Evolutionary conservation across 345 rosid species (phyloP).

Genomic region (Salix exigua): DNA sequence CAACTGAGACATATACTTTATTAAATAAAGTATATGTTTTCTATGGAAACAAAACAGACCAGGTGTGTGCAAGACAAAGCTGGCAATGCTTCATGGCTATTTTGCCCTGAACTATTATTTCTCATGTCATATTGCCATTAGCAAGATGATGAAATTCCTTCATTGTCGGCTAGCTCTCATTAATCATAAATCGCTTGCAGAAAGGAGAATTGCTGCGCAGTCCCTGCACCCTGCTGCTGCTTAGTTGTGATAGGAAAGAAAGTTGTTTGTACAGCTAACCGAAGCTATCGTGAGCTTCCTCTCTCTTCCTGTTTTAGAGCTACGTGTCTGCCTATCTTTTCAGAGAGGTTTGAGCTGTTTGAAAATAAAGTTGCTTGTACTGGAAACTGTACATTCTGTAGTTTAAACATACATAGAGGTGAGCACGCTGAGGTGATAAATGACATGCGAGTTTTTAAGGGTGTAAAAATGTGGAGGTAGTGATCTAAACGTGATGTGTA

Average conservation of each 20-base stretch:
- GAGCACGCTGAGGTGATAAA: constrained; percentile 31
- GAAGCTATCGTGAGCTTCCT: constrained; percentile 42
- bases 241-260: constrained; percentile 24
- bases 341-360: constrained; percentile 32
- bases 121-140: background rate
- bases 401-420: constrained; percentile 44
- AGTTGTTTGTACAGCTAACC: constrained; percentile 56
- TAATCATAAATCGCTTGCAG: constrained; percentile 32
- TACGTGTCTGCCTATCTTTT: constrained; percentile 30
- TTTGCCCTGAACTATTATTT: background rate
- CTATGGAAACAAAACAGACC: background rate
- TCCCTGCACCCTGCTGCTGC: constrained; percentile 36
- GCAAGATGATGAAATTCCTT: background rate
- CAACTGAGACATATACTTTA: background rate
- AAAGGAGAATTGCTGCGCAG: constrained; percentile 42
- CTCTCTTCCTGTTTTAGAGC: constrained; percentile 24
- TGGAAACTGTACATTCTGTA: constrained; percentile 42
- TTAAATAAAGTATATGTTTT: background rate
- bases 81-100: background rate
- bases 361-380: constrained; percentile 39
- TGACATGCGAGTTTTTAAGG: constrained; percentile 31
- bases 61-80: background rate
- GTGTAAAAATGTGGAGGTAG: constrained; percentile 34
- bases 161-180: background rate
- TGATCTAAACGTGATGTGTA: constrained; percentile 34